These are phyloP conservation scores for Yamadazyma triangularis DNA, from an alignment of 1,139 yeast genomes.

Conservation along the genomic window DNA sequence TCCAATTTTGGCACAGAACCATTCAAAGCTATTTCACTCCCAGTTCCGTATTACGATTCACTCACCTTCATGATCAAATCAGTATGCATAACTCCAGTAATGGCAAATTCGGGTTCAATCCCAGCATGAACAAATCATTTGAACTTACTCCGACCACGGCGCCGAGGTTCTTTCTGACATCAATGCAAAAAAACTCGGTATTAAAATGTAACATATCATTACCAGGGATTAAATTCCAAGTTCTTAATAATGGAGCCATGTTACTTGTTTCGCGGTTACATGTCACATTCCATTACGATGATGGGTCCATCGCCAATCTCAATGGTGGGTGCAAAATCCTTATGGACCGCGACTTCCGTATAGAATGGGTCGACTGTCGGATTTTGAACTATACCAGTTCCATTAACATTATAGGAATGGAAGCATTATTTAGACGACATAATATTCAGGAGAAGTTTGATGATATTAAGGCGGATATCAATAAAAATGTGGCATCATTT, in stretches of 20 bases:
- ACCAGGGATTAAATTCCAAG: slow-evolving; percentile 64
- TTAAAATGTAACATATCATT: slow-evolving; percentile 53
- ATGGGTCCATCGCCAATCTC: slow-evolving; percentile 66
- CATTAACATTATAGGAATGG: slow-evolving; percentile 21
- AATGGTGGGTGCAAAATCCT: slow-evolving; percentile 56
- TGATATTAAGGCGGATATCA: background rate
- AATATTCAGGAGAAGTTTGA: background rate
- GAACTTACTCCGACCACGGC: slow-evolving; percentile 62
- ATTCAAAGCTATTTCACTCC: slow-evolving; percentile 33
- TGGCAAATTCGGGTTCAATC: background rate
- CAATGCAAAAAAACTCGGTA: slow-evolving; percentile 46
- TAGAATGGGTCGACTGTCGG: slow-evolving; percentile 69
- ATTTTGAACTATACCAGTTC: slow-evolving; percentile 30
- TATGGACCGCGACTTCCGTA: slow-evolving; percentile 56
- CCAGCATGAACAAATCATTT: slow-evolving; percentile 41
- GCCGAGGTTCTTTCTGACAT: slow-evolving; percentile 60
- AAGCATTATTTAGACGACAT: slow-evolving; percentile 10
- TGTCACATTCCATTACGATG: slow-evolving; percentile 53
- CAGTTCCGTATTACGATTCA: slow-evolving; percentile 23
- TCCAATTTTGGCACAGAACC: slow-evolving; percentile 39
- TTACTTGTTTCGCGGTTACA: slow-evolving; percentile 56
- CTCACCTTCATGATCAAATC: background rate
- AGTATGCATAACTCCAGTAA: background rate
- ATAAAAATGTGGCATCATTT: slow-evolving; percentile 18
- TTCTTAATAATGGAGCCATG: slow-evolving; percentile 61